phyloP scores from a whole-genome alignment of 2,329 filamentous ascomycete genomes.

The Didymella lethalis region DNA sequence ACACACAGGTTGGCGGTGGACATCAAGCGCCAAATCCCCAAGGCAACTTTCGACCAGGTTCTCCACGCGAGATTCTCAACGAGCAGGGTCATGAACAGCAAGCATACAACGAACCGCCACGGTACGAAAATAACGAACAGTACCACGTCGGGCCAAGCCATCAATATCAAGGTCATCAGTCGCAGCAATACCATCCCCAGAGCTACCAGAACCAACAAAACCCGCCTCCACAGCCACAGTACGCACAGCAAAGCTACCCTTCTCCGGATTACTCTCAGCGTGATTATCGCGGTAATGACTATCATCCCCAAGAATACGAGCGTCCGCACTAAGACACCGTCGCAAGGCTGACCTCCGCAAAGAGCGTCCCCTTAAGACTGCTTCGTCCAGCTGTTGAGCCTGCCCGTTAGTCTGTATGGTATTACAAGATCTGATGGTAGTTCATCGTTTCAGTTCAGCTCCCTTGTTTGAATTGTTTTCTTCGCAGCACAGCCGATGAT shows the following conservation, averaged over 20 bases:
- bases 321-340: not conserved
- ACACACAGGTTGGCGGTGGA: slow-evolving; percentile 24
- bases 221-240: slow-evolving; percentile 11
- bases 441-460: not conserved
- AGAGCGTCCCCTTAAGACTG: not conserved
- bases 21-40: slow-evolving; percentile 12
- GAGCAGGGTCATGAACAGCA: slow-evolving; percentile 13
- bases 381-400: not conserved
- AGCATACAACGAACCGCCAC: slow-evolving; percentile 16
- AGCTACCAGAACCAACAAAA: slow-evolving; percentile 14
- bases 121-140: slow-evolving; percentile 20
- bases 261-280: slow-evolving; percentile 15
- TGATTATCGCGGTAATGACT: slow-evolving; percentile 20
- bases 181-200: slow-evolving; percentile 8
- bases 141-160: slow-evolving; percentile 16
- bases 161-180: slow-evolving; percentile 17
- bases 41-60: slow-evolving; percentile 13
- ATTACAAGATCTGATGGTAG: not conserved
- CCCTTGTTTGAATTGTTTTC: not conserved
- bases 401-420: not conserved
- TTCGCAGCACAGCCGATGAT: not conserved
- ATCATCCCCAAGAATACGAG: slow-evolving; percentile 23
- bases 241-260: slow-evolving; percentile 19
- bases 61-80: slow-evolving; percentile 13
- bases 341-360: not conserved